Conservation (phyloP, 805 yeast genomes). For the Candida succiphila region DNA sequence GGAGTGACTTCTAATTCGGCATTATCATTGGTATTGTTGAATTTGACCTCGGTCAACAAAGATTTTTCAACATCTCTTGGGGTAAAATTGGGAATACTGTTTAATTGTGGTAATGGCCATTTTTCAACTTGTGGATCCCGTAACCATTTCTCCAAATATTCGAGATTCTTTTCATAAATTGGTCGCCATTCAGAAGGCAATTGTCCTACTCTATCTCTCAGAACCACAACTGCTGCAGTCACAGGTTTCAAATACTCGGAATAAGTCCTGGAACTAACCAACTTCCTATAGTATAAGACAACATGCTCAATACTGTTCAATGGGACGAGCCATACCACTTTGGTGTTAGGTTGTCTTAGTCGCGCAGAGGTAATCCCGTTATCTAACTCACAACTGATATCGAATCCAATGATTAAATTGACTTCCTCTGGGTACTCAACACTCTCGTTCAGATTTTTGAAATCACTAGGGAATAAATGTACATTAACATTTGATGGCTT, state of each 20-base stretch:
- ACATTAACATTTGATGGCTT: constrained; percentile 15
- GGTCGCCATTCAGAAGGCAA: constrained; percentile 75
- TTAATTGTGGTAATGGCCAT: constrained; percentile 78
- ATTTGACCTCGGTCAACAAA: constrained; percentile 62
- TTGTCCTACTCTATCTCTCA: constrained; percentile 74
- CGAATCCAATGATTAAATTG: constrained; percentile 20
- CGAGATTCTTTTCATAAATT: constrained; percentile 56
- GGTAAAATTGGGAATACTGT: constrained; percentile 50
- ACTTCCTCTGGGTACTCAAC: constrained; percentile 6
- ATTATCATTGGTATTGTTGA: constrained; percentile 43
- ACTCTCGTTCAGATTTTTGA: constrained; percentile 11
- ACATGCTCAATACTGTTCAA: constrained; percentile 81
- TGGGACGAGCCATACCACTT: constrained; percentile 59
- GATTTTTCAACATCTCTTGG: constrained; percentile 76
- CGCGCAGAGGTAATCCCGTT: too few species aligned
- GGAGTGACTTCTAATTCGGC: constrained; percentile 22
- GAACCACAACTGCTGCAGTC: constrained; percentile 73
- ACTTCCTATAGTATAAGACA: constrained; percentile 35
- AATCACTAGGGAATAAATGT: constrained; percentile 34
- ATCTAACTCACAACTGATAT: constrained; percentile 14
- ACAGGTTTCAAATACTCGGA: constrained; percentile 50
- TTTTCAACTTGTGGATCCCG: constrained; percentile 19
- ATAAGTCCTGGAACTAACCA: constrained; percentile 20
- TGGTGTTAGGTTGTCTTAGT: constrained; percentile 15
- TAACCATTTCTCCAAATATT: constrained; percentile 55